phyloP scores from a whole-genome alignment of 2,329 filamentous ascomycete species.

The Metarhizium humberi region DNA sequence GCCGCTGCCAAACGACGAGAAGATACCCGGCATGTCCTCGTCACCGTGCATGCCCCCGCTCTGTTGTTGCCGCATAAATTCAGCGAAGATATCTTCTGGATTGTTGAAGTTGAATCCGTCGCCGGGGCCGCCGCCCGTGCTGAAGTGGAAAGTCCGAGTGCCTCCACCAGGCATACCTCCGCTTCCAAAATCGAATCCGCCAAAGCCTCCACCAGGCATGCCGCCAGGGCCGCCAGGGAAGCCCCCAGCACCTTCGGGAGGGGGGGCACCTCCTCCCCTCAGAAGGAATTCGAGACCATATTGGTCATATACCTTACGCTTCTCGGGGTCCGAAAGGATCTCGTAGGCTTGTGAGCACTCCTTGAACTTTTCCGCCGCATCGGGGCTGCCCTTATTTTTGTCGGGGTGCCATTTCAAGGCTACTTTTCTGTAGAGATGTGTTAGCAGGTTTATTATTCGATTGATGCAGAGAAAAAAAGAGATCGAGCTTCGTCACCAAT shows the following conservation, averaged over 20 bases:
- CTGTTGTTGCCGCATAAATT: constrained; percentile 56
- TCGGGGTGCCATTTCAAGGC: constrained; percentile 92
- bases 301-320: constrained; percentile 90
- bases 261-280: constrained; percentile 63
- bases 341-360: constrained; percentile 97
- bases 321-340: constrained; percentile 93
- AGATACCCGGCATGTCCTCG: constrained; percentile 41
- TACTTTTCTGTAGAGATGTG: constrained; percentile 51
- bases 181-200: constrained; percentile 42
- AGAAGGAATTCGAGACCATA: constrained; percentile 90
- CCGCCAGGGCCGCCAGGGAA: constrained; percentile 49
- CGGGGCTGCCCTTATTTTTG: constrained; percentile 90
- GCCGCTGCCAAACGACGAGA: constrained; percentile 38
- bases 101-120: constrained; percentile 74
- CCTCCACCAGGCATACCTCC: constrained; percentile 32
- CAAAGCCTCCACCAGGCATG: constrained; percentile 45
- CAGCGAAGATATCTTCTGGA: constrained; percentile 74
- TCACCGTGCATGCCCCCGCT: constrained; percentile 32
- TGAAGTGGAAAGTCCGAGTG: constrained; percentile 55
- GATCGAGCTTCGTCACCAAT: neutral
- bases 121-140: constrained; percentile 40
- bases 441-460: neutral
- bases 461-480: neutral
- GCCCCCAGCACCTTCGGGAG: constrained; percentile 47
- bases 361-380: constrained; percentile 90